phyloP scores from a whole-genome alignment of 2,329 filamentous ascomycete species.

The Aspergillus candidus region DNA sequence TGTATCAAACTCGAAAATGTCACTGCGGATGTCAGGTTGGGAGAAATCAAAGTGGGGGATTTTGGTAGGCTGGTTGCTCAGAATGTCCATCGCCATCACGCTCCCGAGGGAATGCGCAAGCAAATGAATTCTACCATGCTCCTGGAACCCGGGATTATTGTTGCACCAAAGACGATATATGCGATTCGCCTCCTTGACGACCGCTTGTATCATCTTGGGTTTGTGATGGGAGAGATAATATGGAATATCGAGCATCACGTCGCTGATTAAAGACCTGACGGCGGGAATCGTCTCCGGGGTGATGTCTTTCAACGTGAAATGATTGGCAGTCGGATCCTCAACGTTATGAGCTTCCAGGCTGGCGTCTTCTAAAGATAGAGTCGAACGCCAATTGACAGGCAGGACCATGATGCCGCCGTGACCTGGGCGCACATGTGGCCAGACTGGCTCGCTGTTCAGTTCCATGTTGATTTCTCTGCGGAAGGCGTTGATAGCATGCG shows the following conservation, averaged over 20 bases:
- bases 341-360: constrained; percentile 49
- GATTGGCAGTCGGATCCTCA: constrained; percentile 54
- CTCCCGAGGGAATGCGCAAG: constrained; percentile 91
- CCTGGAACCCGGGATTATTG: constrained; percentile 82
- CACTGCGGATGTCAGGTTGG: constrained; percentile 37
- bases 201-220: constrained; percentile 83
- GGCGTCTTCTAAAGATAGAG: constrained; percentile 78
- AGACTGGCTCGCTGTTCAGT: constrained; percentile 67
- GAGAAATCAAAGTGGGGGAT: constrained; percentile 47
- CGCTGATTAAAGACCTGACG: constrained; percentile 87
- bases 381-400: constrained; percentile 90
- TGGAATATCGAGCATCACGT: constrained; percentile 97
- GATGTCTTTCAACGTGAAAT: constrained; percentile 75
- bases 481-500: constrained; percentile 88
- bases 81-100: constrained; percentile 86
- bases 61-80: constrained; percentile 78
- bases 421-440: constrained; percentile 65
- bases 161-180: constrained; percentile 93
- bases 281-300: constrained; percentile 85
- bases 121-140: constrained; percentile 78
- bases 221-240: constrained; percentile 98
- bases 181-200: constrained; percentile 84
- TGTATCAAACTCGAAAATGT: constrained; percentile 85
- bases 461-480: constrained; percentile 81
- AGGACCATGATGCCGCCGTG: constrained; percentile 89